A percentile compares a stretch with the other conserved stretches of the same genome.
Conservation (phyloP, 140 eudicot species). For the Bidens hawaiensis region DNA sequence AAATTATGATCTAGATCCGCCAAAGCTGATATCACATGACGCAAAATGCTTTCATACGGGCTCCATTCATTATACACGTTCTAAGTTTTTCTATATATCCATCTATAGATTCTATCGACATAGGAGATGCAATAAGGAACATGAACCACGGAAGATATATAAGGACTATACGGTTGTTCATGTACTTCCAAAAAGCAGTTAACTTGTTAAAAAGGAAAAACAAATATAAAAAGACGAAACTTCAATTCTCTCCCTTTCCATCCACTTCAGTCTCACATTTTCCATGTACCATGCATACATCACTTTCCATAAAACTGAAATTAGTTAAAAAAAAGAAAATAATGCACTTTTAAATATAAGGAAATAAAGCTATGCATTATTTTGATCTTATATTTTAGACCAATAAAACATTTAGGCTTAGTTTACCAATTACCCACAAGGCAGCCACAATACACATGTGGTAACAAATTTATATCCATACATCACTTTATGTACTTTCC, state of each 20-base stretch:
- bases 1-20: no score
- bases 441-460: neutral
- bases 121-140: neutral
- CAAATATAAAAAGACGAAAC: conserved; percentile 4
- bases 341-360: neutral
- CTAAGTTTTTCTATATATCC: no score
- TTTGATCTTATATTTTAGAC: neutral
- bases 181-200: conserved; percentile 3
- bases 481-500: neutral
- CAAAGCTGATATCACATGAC: no score
- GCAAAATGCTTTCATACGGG: no score
- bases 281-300: conserved; percentile 16
- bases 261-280: conserved; percentile 15
- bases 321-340: neutral
- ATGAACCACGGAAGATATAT: neutral
- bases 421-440: no score
- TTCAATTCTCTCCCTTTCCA: conserved; percentile 25
- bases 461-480: neutral
- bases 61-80: no score
- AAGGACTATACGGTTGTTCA: neutral
- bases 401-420: neutral
- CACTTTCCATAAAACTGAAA: conserved; percentile 12
- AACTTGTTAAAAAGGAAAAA: neutral
- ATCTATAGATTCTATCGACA: neutral
- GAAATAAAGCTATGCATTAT: neutral